Evolutionary conservation across 1,139 yeast genomes (phyloP).

Genomic region (Debaryomyces singareniensis): DNA sequence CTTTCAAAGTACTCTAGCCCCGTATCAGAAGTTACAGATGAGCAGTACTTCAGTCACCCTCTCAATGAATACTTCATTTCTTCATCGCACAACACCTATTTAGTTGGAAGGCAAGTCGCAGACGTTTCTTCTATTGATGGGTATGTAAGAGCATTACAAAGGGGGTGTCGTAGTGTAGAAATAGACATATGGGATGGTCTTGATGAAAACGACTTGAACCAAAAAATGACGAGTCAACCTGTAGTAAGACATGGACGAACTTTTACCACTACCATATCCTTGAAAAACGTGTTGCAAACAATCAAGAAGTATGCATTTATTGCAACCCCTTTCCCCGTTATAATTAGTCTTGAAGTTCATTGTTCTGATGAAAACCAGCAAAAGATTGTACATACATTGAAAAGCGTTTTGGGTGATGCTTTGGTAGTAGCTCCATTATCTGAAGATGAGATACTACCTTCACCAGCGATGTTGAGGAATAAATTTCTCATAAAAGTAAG

Average conservation of each 20-base stretch:
- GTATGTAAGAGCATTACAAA: slow-evolving; percentile 78
- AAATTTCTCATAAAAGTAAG: slow-evolving; percentile 75
- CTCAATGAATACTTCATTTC: slow-evolving; percentile 82
- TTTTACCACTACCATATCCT: slow-evolving; percentile 66
- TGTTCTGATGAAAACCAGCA: slow-evolving; percentile 65
- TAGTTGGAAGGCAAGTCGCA: slow-evolving; percentile 83
- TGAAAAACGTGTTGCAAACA: slow-evolving; percentile 63
- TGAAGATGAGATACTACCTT: slow-evolving; percentile 42
- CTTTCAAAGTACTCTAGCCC: slow-evolving; percentile 42
- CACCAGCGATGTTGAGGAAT: slow-evolving; percentile 67
- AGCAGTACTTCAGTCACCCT: slow-evolving; percentile 54
- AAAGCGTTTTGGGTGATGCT: slow-evolving; percentile 52
- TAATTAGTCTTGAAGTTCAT: slow-evolving; percentile 81
- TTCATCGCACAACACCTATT: slow-evolving; percentile 91
- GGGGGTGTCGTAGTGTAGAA: slow-evolving; percentile 91
- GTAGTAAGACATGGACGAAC: slow-evolving; percentile 87
- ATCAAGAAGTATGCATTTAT: slow-evolving; percentile 82
- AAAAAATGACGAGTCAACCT: slow-evolving; percentile 45
- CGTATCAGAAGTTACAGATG: slow-evolving; percentile 8
- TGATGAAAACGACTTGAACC: slow-evolving; percentile 14
- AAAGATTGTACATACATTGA: slow-evolving; percentile 46
- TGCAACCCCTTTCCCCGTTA: slow-evolving; percentile 75
- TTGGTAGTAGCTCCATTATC: slow-evolving; percentile 42
- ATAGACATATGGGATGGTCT: slow-evolving; percentile 93
- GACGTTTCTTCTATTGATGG: slow-evolving; percentile 91